Base-by-base conservation (phyloP, 176 grass and related monocot genomes). In the Aegilops bicornis region DNA sequence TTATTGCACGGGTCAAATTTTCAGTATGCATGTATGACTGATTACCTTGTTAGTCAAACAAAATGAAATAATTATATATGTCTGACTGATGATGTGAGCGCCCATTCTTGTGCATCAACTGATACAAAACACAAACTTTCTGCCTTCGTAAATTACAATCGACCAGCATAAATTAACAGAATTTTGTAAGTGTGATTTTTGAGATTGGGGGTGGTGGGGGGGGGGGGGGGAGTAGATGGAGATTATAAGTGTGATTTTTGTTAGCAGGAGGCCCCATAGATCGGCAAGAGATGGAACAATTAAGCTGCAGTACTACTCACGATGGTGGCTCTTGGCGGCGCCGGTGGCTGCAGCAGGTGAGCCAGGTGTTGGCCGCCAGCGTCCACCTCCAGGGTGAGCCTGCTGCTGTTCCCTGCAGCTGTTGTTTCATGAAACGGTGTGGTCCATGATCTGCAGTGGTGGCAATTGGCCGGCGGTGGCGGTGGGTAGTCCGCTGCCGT, bases 341-440 rank as follows among this genome's bases (percentile, higher is more conserved):
- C 81, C 40, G 39, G 52, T 52, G 73, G 31, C 16, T 76, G 59
- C 24, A 23, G 14, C 14, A 4, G 12, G 24, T 66, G 19, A n/a
- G 42, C 64, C n/a, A 17, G 22, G 12, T 64, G 27, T 31, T 16
- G 27, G 13, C 47, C 2, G 20, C 20, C 73, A 2, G 50, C 36
- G 14, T 67, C 48, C 9, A 86, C 66, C 81, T 88, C 74, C n/a
- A 88, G 37, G 39, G 65, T 39, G 11, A 88, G 77, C 2, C 85
- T 54, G 16, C 50, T 54, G 50, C 50, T 76, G 22, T 79, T 63
- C 10, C 37, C 73, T 4, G 71, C 6, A 73, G 20, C 37, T 42
- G 5, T 11, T 14, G 20, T 9, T 77, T 43, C 72, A 48, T 29
- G 42, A 48, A 75, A 48, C 23, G 7, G 25, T 40, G 42, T 1